Conservation (phyloP, 768 basidiomycete species). For the Obba rivulosa region DNA sequence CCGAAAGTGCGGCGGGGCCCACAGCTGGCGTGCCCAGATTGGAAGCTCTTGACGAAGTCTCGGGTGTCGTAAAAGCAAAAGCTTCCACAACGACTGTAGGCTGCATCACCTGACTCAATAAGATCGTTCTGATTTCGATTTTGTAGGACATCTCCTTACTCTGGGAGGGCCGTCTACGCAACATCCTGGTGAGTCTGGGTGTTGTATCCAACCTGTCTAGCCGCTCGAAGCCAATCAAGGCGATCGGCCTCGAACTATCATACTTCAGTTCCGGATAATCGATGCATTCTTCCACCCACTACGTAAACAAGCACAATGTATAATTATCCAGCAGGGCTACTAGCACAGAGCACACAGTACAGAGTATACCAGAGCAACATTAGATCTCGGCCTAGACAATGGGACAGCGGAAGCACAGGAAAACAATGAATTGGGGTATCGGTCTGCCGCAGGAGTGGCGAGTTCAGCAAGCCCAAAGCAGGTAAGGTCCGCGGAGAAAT, state of each 20-base stretch:
- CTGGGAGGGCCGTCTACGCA: slow-evolving; percentile 90
- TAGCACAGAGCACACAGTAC: not conserved
- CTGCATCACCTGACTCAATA: not conserved
- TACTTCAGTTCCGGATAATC: slow-evolving; percentile 70
- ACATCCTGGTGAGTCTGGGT: slow-evolving; percentile 85
- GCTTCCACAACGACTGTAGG: slow-evolving; percentile 86
- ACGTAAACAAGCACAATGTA: not conserved
- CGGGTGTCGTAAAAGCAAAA: slow-evolving; percentile 84
- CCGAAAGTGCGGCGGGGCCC: not conserved
- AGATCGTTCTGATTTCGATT: not conserved
- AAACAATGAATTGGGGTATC: not conserved
- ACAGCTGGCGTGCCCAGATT: not conserved
- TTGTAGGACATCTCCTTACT: slow-evolving; percentile 79
- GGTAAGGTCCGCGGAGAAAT: not conserved
- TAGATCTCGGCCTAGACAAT: not conserved
- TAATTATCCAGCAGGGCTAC: too few relatives aligned
- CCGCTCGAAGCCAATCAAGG: slow-evolving; percentile 80
- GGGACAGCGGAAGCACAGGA: not conserved
- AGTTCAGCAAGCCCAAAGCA: slow-evolving; percentile 1
- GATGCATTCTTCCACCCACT: not conserved
- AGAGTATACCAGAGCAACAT: not conserved
- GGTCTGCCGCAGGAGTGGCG: too few relatives aligned
- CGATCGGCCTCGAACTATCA: slow-evolving; percentile 87
- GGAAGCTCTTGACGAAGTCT: slow-evolving; percentile 36
- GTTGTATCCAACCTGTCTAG: slow-evolving; percentile 88